phyloP scores from a whole-genome alignment of 441 rosid genomes.

The Cnidoscolus chayamansa region DNA sequence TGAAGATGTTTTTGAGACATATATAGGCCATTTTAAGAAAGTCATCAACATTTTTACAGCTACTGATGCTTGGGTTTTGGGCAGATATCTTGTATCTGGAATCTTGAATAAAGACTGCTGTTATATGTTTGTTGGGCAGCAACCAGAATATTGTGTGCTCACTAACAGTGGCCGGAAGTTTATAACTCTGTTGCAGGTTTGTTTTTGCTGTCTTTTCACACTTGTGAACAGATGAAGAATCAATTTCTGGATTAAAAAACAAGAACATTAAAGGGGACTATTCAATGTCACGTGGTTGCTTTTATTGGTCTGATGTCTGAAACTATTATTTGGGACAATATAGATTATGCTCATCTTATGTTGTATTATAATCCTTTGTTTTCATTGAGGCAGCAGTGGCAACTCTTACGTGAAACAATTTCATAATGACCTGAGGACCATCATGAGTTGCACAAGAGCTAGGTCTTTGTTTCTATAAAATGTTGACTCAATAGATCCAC shows the following conservation, averaged over 20 bases:
- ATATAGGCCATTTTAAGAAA: constrained; percentile 53
- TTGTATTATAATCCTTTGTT: neutral
- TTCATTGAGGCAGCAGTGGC: neutral
- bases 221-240: neutral
- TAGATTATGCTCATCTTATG: neutral
- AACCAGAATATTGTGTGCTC: constrained; percentile 50
- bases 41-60: constrained; percentile 47
- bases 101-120: constrained; percentile 36
- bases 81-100: constrained; percentile 51
- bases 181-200: constrained; percentile 56
- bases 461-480: neutral
- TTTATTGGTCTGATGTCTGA: neutral
- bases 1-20: constrained; percentile 46
- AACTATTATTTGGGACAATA: neutral
- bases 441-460: neutral
- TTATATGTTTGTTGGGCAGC: constrained; percentile 35
- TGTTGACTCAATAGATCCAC: neutral
- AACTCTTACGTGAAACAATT: neutral
- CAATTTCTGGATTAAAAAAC: neutral
- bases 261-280: neutral
- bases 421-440: no score
- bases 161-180: constrained; percentile 60
- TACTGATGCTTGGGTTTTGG: constrained; percentile 54
- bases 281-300: neutral
- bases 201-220: constrained; percentile 14